Conservation (phyloP, 352 stramenopile genomes). For the Phytophthora colocasiae region DNA sequence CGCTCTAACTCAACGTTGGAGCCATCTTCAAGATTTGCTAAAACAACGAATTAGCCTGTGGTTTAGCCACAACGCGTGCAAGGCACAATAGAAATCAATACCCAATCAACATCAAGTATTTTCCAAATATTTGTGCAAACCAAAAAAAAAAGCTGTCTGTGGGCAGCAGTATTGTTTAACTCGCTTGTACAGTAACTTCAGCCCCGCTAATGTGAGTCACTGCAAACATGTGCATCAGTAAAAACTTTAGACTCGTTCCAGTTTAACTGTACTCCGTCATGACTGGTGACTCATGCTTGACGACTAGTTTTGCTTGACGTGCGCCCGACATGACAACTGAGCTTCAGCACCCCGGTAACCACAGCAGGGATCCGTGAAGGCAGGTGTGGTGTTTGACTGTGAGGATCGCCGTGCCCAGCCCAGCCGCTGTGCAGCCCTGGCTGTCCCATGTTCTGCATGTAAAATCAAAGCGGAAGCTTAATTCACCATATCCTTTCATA, state of each 20-base stretch:
- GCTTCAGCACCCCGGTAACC: not conserved
- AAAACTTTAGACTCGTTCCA: not conserved
- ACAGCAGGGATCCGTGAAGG: slow-evolving; percentile 7
- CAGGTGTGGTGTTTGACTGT: slow-evolving; percentile 6
- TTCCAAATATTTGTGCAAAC: no score
- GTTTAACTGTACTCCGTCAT: not conserved
- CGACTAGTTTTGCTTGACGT: not conserved
- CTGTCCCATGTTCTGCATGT: slow-evolving; percentile 13
- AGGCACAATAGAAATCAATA: no score
- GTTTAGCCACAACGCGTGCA: no score
- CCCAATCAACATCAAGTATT: no score
- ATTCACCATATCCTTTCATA: no score
- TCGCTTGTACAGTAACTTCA: not conserved
- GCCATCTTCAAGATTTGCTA: no score
- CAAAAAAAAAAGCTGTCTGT: no score
- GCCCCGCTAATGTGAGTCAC: not conserved
- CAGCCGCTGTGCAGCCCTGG: slow-evolving; percentile 14
- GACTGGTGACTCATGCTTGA: not conserved
- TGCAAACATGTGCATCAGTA: slow-evolving; percentile 3
- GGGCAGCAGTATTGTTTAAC: not conserved
- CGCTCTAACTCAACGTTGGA: no score
- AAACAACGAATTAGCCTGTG: no score
- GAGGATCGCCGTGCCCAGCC: slow-evolving; percentile 5
- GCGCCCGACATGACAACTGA: slow-evolving; percentile 5
- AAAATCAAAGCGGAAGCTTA: not conserved